Evolutionary conservation across 2,329 filamentous ascomycete genomes (phyloP).

Genomic region (Trichothecium sympodiale): DNA sequence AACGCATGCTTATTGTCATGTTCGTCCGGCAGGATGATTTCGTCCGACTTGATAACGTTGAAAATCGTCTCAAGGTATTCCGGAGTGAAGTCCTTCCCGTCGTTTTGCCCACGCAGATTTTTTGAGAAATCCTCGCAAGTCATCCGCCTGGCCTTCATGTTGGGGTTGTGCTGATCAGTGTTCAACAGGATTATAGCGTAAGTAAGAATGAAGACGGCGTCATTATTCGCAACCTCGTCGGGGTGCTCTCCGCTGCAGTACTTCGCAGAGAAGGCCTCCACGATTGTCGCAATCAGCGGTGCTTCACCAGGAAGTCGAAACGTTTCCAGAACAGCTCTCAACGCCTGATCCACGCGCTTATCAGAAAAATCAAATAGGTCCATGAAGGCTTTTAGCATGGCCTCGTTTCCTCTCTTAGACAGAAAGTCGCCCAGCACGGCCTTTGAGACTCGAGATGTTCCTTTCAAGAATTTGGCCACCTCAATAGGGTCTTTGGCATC

Average conservation of each 20-base stretch:
- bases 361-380: constrained; percentile 78
- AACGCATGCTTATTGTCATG: constrained; percentile 96
- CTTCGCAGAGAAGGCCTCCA: constrained; percentile 76
- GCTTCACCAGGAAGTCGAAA: constrained; percentile 94
- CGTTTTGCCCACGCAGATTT: constrained; percentile 87
- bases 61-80: constrained; percentile 82
- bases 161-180: constrained; percentile 93
- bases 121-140: constrained; percentile 68
- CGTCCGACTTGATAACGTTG: constrained; percentile 80
- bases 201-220: constrained; percentile 79
- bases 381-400: constrained; percentile 75
- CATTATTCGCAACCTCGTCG: constrained; percentile 69
- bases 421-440: constrained; percentile 84
- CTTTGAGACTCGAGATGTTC: constrained; percentile 82
- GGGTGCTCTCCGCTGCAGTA: constrained; percentile 64
- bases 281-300: constrained; percentile 82
- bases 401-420: constrained; percentile 80
- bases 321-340: constrained; percentile 75
- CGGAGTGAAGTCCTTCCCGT: constrained; percentile 68
- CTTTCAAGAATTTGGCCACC: constrained; percentile 78
- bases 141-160: constrained; percentile 78
- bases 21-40: constrained; percentile 95
- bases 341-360: constrained; percentile 80
- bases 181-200: constrained; percentile 98
- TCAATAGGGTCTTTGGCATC: constrained; percentile 62